Conservation (phyloP, 2,329 filamentous ascomycete genomes). For the Neurospora sp. region DNA sequence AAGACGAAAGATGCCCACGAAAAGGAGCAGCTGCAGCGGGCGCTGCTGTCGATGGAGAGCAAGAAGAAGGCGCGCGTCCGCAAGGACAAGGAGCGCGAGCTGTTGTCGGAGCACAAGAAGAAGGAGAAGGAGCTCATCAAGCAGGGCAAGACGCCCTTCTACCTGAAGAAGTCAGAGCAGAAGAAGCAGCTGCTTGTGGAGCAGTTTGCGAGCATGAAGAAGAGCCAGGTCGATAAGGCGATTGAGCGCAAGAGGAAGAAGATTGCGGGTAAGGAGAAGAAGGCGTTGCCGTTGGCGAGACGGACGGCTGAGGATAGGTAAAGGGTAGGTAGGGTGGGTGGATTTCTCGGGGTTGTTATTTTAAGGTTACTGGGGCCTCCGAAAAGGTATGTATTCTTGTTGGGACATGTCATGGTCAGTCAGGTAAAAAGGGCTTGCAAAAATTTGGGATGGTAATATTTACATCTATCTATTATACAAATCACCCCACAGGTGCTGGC, state of each 20-base stretch:
- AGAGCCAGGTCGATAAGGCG: conserved; percentile 71
- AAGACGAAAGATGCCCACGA: conserved; percentile 52
- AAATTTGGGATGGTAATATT: background rate
- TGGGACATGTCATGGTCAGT: background rate
- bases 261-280: conserved; percentile 76
- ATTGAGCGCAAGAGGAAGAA: conserved; percentile 89
- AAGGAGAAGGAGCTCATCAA: conserved; percentile 77
- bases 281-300: conserved; percentile 52
- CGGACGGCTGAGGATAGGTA: conserved; percentile 25
- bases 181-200: conserved; percentile 77
- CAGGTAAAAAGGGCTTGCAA: background rate
- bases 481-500: too few relatives aligned
- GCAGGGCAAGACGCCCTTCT: conserved; percentile 88
- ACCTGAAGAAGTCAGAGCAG: conserved; percentile 83
- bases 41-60: conserved; percentile 70
- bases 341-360: too few relatives aligned
- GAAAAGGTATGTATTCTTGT: too few relatives aligned
- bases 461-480: conserved; percentile 4
- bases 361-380: too few relatives aligned
- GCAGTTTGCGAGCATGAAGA: conserved; percentile 74
- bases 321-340: too few relatives aligned
- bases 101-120: conserved; percentile 67
- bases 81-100: conserved; percentile 58
- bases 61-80: conserved; percentile 60
- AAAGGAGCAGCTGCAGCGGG: conserved; percentile 62